Percentiles rank a stretch among this genome's conserved stretches.
Evolutionary conservation across 2,329 filamentous ascomycete species (phyloP).

Genomic region (Didymella exigua): DNA sequence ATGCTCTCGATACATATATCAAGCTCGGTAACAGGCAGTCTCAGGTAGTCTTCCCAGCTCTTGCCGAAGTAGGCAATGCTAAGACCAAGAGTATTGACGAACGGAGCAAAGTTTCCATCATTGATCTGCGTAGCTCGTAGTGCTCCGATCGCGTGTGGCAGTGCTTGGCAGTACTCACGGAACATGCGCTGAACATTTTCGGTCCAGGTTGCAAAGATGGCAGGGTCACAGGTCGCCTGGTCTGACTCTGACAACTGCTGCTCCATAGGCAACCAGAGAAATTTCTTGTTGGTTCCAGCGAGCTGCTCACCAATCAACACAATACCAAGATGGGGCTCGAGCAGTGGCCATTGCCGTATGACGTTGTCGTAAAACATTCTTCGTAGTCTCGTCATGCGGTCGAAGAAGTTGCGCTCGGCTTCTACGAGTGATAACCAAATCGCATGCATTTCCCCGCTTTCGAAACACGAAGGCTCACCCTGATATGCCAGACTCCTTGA

Average conservation of each 20-base stretch:
- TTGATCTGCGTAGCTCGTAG: conserved; percentile 27
- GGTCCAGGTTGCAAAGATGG: conserved; percentile 33
- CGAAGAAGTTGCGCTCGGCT: conserved; percentile 33
- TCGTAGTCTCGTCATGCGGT: conserved; percentile 31
- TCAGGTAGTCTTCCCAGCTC: conserved; percentile 38
- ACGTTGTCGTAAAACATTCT: conserved; percentile 37
- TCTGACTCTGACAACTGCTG: conserved; percentile 18
- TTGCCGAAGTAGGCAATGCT: conserved; percentile 32
- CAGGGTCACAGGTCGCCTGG: conserved; percentile 25
- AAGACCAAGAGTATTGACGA: conserved; percentile 35
- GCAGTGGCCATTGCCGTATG: conserved; percentile 33
- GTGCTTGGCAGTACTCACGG: conserved; percentile 30
- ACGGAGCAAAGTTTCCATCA: conserved; percentile 33
- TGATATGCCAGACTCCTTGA: background rate
- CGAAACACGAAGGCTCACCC: background rate
- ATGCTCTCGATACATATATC: conserved; percentile 28
- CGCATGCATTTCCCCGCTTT: conserved; percentile 26
- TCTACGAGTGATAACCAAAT: conserved; percentile 32
- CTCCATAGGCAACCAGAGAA: conserved; percentile 29
- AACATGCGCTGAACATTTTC: conserved; percentile 27
- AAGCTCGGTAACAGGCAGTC: conserved; percentile 32
- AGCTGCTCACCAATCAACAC: conserved; percentile 29
- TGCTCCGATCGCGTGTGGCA: conserved; percentile 35
- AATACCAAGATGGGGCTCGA: conserved; percentile 32
- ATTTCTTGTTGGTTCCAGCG: conserved; percentile 23